Evolutionary conservation across 1,284 basidiomycete genomes (phyloP).

Genomic region (Pseudozyma pruni): DNA sequence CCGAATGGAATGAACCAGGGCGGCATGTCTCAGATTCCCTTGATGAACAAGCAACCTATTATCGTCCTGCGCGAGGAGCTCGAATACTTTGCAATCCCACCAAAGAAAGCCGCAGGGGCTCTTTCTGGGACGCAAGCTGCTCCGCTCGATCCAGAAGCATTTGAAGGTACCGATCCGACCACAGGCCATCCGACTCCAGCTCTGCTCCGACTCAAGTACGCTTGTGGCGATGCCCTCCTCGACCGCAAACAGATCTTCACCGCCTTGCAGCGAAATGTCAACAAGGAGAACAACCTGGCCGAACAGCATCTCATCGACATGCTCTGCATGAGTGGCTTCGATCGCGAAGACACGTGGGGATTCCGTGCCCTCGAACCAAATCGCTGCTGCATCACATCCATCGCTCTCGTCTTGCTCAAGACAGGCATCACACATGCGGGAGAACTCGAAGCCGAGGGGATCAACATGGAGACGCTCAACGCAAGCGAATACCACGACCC

Average conservation of each 20-base stretch:
- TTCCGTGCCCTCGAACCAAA: constrained; percentile 94
- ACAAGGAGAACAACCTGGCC: constrained; percentile 98
- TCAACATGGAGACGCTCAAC: constrained; percentile 18
- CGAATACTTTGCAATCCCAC: constrained; percentile 94
- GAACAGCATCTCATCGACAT: constrained; percentile 99
- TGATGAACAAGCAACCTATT: constrained; percentile 95
- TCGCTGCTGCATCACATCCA: constrained; percentile 96
- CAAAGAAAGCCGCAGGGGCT: constrained; percentile 31
- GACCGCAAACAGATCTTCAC: constrained; percentile 94
- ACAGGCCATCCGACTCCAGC: constrained; percentile 80
- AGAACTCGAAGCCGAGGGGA: constrained; percentile 70
- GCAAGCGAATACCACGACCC: constrained; percentile 40
- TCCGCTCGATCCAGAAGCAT: constrained; percentile 17
- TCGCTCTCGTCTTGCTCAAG: constrained; percentile 95
- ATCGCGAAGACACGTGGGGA: constrained; percentile 95
- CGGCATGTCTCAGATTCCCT: constrained; percentile 71
- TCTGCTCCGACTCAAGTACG: constrained; percentile 69
- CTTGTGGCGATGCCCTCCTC: constrained; percentile 83
- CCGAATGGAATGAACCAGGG: constrained; percentile 60
- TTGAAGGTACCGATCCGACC: constrained; percentile 69
- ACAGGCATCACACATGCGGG: constrained; percentile 85
- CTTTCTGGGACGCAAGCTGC: background rate
- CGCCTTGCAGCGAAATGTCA: constrained; percentile 95
- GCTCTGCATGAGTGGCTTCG: constrained; percentile 99
- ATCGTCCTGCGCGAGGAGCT: constrained; percentile 97